Percentiles rank a stretch among this genome's conserved stretches.
Conservation (phyloP, 768 basidiomycete genomes). For the Roridomyces roridus region DNA sequence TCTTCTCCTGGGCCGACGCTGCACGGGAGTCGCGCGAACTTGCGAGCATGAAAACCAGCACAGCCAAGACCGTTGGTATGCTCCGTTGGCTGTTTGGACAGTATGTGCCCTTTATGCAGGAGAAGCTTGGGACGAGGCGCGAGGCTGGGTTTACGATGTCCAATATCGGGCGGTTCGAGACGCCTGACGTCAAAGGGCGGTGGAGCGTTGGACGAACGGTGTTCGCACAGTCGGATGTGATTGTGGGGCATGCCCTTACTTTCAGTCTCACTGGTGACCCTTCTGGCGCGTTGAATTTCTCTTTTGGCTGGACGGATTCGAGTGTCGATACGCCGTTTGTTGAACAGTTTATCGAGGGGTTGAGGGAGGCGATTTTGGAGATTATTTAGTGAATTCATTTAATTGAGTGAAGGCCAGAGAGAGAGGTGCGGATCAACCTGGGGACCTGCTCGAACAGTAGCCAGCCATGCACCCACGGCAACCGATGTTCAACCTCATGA, state of each 20-base stretch:
- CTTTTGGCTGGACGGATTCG: conserved; percentile 3
- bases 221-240: conserved; percentile 9
- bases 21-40: not conserved
- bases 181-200: not conserved
- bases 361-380: not conserved
- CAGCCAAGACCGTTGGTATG: conserved; percentile 3
- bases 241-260: not conserved
- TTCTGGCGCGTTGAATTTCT: conserved; percentile 3
- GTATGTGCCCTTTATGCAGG: not conserved
- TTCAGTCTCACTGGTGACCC: conserved; percentile 8
- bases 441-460: too few species aligned
- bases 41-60: not conserved
- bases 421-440: too few species aligned
- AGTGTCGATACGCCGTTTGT: not conserved
- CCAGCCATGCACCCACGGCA: too few species aligned
- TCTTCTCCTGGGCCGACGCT: not conserved
- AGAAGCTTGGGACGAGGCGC: conserved; percentile 9
- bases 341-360: not conserved
- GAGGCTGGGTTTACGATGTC: not conserved
- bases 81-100: not conserved
- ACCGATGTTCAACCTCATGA: too few species aligned
- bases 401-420: too few species aligned
- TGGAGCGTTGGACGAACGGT: not conserved
- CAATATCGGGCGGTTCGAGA: not conserved
- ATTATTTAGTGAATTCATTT: too few species aligned